These are phyloP conservation scores for Lentinula guzmanii DNA, from an alignment of 768 basidiomycete genomes.

Conservation along the genomic window DNA sequence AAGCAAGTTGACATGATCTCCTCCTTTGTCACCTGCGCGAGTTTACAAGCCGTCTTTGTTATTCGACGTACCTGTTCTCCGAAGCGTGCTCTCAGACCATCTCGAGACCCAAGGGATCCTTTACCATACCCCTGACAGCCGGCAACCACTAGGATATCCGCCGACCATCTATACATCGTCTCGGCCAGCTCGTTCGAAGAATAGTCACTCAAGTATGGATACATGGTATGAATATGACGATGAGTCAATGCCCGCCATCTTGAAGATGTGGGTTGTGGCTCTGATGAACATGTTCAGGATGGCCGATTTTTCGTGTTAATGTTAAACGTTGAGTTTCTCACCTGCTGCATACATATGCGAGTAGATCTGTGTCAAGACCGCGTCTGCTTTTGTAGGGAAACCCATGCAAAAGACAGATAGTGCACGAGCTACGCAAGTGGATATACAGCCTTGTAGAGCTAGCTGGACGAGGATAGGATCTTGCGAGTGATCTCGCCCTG, in stretches of 20 bases:
- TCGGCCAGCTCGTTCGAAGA: slow-evolving; percentile 69
- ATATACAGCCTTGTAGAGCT: slow-evolving; percentile 66
- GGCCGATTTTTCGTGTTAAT: not conserved
- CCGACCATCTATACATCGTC: slow-evolving; percentile 66
- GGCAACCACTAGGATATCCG: slow-evolving; percentile 60
- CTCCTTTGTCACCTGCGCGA: slow-evolving; percentile 61
- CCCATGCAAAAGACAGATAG: slow-evolving; percentile 71
- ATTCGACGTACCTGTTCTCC: slow-evolving; percentile 61
- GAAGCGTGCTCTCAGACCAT: slow-evolving; percentile 41
- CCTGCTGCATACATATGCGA: slow-evolving; percentile 50
- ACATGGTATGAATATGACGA: slow-evolving; percentile 58
- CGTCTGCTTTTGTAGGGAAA: slow-evolving; percentile 64
- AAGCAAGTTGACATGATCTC: slow-evolving; percentile 77
- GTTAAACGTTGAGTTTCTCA: slow-evolving; percentile 19
- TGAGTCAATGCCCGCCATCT: slow-evolving; percentile 76
- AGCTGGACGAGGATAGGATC: slow-evolving; percentile 76
- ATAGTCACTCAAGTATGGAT: slow-evolving; percentile 61
- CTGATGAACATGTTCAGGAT: slow-evolving; percentile 23
- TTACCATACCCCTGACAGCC: slow-evolving; percentile 44
- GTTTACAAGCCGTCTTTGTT: slow-evolving; percentile 53
- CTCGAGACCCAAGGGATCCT: slow-evolving; percentile 26
- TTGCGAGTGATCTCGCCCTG: slow-evolving; percentile 61
- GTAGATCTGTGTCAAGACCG: slow-evolving; percentile 56
- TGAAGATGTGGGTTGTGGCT: slow-evolving; percentile 73
- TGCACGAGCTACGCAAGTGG: slow-evolving; percentile 60